These are phyloP conservation scores for Citrus trifoliata DNA, from an alignment of 345 rosid genomes.

Conservation along the genomic window DNA sequence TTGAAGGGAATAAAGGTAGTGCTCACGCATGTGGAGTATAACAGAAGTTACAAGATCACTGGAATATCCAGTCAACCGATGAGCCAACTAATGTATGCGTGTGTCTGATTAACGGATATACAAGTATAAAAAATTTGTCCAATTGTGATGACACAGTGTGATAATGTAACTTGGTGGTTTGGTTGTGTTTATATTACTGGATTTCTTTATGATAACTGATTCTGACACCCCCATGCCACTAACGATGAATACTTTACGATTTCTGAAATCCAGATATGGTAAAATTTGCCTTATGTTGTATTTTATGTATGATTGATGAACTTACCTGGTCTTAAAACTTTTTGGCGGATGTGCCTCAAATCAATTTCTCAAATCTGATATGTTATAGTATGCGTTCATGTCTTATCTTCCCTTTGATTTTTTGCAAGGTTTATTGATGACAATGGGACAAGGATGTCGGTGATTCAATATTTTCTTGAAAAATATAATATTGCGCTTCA, in stretches of 20 bases:
- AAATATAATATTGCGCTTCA: slow-evolving; percentile 36
- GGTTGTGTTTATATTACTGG: background rate
- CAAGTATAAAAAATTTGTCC: background rate
- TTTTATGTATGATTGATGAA: background rate
- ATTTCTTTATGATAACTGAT: background rate
- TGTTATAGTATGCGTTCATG: background rate
- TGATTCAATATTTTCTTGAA: slow-evolving; percentile 52
- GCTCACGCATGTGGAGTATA: slow-evolving; percentile 15
- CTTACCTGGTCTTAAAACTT: background rate
- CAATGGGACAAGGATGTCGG: slow-evolving; percentile 17
- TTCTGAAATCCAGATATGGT: background rate
- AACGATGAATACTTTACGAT: background rate
- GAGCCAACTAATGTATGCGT: slow-evolving; percentile 43
- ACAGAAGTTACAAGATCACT: slow-evolving; percentile 36
- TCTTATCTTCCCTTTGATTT: background rate
- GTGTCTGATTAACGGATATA: background rate
- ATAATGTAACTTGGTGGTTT: background rate
- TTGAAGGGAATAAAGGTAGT: slow-evolving; percentile 50
- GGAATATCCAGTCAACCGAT: slow-evolving; percentile 53
- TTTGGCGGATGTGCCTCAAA: too few species aligned
- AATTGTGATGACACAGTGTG: background rate
- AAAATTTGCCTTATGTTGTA: background rate
- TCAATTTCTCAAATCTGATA: background rate
- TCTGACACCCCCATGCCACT: background rate
- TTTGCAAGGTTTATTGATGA: slow-evolving; percentile 60